Conservation (phyloP, 1,284 basidiomycete genomes). For the Irpex lacteus region DNA sequence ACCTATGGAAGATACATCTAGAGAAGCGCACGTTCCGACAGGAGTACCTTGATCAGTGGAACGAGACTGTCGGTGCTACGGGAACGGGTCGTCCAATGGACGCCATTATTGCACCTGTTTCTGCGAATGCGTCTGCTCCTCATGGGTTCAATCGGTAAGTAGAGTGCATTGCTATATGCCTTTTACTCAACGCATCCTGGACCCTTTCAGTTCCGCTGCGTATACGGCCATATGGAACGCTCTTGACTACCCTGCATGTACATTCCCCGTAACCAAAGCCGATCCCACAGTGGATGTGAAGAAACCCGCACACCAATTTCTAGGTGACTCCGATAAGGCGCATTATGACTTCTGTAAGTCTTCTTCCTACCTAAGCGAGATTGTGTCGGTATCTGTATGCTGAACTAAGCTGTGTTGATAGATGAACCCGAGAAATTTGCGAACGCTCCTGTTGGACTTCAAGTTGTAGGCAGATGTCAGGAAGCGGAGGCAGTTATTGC, state of each 20-base stretch:
- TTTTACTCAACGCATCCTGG: neutral
- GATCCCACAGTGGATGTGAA: slow-evolving; percentile 32
- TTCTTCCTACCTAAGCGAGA: neutral
- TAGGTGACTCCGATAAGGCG: slow-evolving; percentile 36
- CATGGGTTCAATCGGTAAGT: slow-evolving; percentile 28
- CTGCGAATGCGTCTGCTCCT: slow-evolving; percentile 26
- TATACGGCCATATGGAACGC: slow-evolving; percentile 24
- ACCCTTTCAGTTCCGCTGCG: slow-evolving; percentile 17
- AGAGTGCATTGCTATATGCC: neutral
- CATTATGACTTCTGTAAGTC: slow-evolving; percentile 44
- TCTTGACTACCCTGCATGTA: slow-evolving; percentile 43
- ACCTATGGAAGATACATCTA: slow-evolving; percentile 39
- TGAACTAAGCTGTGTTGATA: slow-evolving; percentile 20
- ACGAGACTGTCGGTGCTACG: slow-evolving; percentile 30
- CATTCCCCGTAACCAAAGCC: slow-evolving; percentile 43
- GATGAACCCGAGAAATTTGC: slow-evolving; percentile 42
- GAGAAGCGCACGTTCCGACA: slow-evolving; percentile 30
- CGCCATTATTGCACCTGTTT: slow-evolving; percentile 33
- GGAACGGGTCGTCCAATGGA: slow-evolving; percentile 41
- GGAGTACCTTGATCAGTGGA: slow-evolving; percentile 40
- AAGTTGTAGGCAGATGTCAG: slow-evolving; percentile 45
- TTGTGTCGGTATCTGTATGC: neutral
- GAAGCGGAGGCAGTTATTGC: slow-evolving; percentile 52
- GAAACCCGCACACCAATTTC: slow-evolving; percentile 29
- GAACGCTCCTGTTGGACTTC: slow-evolving; percentile 50